Conservation (phyloP, 805 yeast species). For the Myxozyma neglecta region DNA sequence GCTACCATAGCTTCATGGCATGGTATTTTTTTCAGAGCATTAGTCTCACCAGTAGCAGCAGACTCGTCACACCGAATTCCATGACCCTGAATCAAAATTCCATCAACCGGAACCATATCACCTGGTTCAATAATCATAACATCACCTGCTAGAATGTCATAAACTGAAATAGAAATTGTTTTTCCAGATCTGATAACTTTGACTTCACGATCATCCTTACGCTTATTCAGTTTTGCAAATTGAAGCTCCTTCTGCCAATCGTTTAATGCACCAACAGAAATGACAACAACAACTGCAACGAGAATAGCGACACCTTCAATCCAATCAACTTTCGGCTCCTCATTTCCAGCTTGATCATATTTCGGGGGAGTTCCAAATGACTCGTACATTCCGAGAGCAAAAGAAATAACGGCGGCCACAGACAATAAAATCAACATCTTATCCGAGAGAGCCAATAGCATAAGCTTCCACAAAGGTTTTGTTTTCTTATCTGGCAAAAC, state of each 20-base stretch:
- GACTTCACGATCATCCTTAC: conserved; percentile 80
- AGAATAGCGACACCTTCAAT: conserved; percentile 98
- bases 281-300: conserved; percentile 87
- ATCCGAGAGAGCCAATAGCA: conserved; percentile 85
- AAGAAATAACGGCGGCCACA: conserved; percentile 83
- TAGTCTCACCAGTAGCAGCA: conserved; percentile 90
- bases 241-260: conserved; percentile 96
- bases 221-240: conserved; percentile 80
- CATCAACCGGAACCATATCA: conserved; percentile 89
- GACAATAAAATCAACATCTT: conserved; percentile 81
- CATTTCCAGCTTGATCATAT: conserved; percentile 74
- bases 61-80: conserved; percentile 87
- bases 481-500: conserved; percentile 68
- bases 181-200: conserved; percentile 73
- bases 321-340: conserved; percentile 84
- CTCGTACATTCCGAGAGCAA: conserved; percentile 89
- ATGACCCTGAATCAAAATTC: conserved; percentile 65
- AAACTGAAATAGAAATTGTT: conserved; percentile 66
- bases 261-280: conserved; percentile 89
- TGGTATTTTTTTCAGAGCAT: conserved; percentile 69
- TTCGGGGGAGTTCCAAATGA: conserved; percentile 81
- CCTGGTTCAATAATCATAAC: conserved; percentile 83
- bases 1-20: conserved; percentile 46
- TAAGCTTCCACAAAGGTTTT: conserved; percentile 64
- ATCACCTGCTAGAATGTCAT: conserved; percentile 84